phyloP scores from a whole-genome alignment of 306 rosid species.

The Castanopsis chinensis region DNA sequence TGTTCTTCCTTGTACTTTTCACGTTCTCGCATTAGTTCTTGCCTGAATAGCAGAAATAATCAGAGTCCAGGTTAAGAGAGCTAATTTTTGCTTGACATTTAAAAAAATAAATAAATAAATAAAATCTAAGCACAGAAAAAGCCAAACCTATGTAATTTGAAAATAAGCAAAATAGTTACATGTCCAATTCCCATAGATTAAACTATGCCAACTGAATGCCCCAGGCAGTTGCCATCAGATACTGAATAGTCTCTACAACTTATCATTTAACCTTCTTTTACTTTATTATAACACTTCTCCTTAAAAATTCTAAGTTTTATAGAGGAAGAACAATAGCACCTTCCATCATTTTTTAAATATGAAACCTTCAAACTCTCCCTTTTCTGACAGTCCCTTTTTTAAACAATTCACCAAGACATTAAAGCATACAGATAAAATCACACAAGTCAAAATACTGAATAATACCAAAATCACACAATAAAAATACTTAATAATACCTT shows the following conservation, averaged over 20 bases:
- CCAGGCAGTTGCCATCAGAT: neutral
- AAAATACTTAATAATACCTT: too few species aligned
- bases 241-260: neutral
- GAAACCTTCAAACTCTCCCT: too few species aligned
- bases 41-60: constrained; percentile 45
- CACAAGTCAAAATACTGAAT: too few species aligned
- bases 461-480: too few species aligned
- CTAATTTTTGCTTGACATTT: neutral
- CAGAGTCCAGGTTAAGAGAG: constrained; percentile 11
- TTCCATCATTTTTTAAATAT: too few species aligned
- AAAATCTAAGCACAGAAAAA: neutral
- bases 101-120: too few species aligned
- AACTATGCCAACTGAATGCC: neutral
- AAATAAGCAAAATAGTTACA: neutral
- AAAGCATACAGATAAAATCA: too few species aligned
- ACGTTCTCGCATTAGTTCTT: constrained; percentile 67
- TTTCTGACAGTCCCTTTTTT: too few species aligned
- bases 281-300: neutral
- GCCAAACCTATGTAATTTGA: neutral
- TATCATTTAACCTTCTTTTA: neutral
- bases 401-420: too few species aligned
- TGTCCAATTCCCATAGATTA: neutral
- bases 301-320: too few species aligned
- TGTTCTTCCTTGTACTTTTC: constrained; percentile 89
- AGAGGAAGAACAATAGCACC: too few species aligned